Evolutionary conservation across 1,284 basidiomycete species (phyloP), one percentile per base, ranked within the genome.

Genomic region (Neolentinus lepideus): DNA sequence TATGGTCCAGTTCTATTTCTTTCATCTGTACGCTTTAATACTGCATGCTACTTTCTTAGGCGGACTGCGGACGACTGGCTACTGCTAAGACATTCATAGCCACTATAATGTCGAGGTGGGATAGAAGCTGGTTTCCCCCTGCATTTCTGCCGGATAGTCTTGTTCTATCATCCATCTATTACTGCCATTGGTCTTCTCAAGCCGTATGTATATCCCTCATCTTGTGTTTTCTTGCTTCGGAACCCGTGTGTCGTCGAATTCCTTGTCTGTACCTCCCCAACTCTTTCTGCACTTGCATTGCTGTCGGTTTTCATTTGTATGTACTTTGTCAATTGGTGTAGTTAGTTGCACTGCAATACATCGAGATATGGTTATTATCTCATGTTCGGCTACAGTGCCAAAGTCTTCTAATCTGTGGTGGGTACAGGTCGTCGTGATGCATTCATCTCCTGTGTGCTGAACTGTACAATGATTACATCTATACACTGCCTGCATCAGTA

Each of bases 1-100:
- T 62, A 66, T 77, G 65, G 64, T 78, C 57, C 73, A 73, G 63
- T 67, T 77, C 61, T 81, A 78, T 68, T 63, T 80, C 65, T 64
- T 79, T 60, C 75, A 80, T 67, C 65, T 83, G 68, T 82, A 79
- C 67, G 69, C 74, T 61, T 59, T 79, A 58, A 54, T 68, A 27
- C 47, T 47, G 47, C 47, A 50, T 26, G 24, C 27, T 29, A 50
- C 47, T 26, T 29, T 50, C 47, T n/a, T 50, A 14, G 47, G 47
- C 22, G 47, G 47, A 16, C 14, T 8, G 27, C 16, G 22, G 27
- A 8, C 9, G 12, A 50, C 16, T 25, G 29, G 29, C 29, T 26
- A 26, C 22, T 16, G n/a, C 24, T 50, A 21, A 50, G 22, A 46
- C 24, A n/a, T n/a, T 25, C 43, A 16, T 16, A 25, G 6, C 16